Base-by-base conservation (phyloP, 305 asterid species). In the Lippia alba region DNA sequence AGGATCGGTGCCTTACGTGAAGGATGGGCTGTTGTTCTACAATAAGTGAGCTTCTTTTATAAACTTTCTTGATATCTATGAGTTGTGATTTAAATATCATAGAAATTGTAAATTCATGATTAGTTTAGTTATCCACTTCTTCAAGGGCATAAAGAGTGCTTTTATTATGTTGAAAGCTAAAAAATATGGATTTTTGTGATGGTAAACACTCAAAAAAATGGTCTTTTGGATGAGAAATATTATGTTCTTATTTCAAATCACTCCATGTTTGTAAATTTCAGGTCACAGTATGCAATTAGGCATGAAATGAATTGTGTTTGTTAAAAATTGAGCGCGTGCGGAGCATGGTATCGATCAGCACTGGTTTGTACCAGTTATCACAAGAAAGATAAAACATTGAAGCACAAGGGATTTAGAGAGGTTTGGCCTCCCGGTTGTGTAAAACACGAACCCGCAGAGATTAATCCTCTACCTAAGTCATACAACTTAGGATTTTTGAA, bases 11-110 rank as follows among this genome's bases (percentile, higher is more conserved):
- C 87, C 91, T 12, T 95, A 84, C 74, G 87, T 73, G 78, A 95
- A 95, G 81, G 99, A 95, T 74, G 99, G 97, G 8, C 79, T 95
- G 46, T 75, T 92, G 79, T 95, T 95, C 78, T 87, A 80, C 78
- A 95, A 95, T 80, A 95, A 89, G 99, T 94, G 67, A 79, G 91
- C 12, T 51, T 73, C 17, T 64, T 56, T 0, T 57, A 24, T 54
- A 20, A 19, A 30, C 14, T 54, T 19, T 58, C 64, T 36, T 53
- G 12, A 60, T 61, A 61, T 67, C 46, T 46, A 59, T 61, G 64
- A 57, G 30, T 56, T 48, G 45, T 34, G 34, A 30, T 40, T 55
- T 10, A 41, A 8, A 50, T 66, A 59, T 70, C 66, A 12, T 19
- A 51, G 30, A 49, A 60, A 33, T 59, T 56, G 69, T 69, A 41